These are phyloP conservation scores for Amanita rubescens DNA, from an alignment of 768 basidiomycete species.

Conservation along the genomic window DNA sequence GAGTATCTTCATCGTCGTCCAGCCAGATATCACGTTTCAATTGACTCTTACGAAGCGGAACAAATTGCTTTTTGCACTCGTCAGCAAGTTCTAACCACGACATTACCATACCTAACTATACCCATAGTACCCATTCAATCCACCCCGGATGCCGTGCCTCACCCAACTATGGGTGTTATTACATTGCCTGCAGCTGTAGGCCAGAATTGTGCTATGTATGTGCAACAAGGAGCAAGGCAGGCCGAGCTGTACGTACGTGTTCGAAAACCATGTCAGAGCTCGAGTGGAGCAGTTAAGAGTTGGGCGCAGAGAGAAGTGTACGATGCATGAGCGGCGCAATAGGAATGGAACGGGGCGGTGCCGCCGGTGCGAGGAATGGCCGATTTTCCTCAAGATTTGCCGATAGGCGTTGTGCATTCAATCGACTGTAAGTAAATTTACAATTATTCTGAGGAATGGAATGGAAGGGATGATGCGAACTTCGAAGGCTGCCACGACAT, in stretches of 20 bases:
- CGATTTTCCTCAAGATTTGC: slow-evolving; percentile 4
- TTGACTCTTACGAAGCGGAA: too few species aligned
- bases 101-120: too few species aligned
- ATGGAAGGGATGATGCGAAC: too few species aligned
- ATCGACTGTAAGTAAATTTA: too few species aligned
- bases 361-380: slow-evolving; percentile 6
- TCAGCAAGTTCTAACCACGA: slow-evolving; percentile 32
- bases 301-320: background rate
- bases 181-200: slow-evolving; percentile 58
- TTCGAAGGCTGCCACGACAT: too few species aligned
- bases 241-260: background rate
- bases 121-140: too few species aligned
- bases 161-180: slow-evolving; percentile 47
- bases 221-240: slow-evolving; percentile 16
- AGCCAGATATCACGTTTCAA: slow-evolving; percentile 32
- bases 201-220: slow-evolving; percentile 63
- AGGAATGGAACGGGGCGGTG: background rate
- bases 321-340: background rate
- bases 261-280: background rate
- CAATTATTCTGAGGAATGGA: too few species aligned
- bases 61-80: slow-evolving; percentile 12
- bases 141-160: slow-evolving; percentile 55
- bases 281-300: background rate
- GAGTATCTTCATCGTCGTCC: too few species aligned
- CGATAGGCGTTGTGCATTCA: slow-evolving; percentile 2